These are phyloP conservation scores for Artemisia argyi DNA, from an alignment of 129 eudicot species.

Conservation along the genomic window DNA sequence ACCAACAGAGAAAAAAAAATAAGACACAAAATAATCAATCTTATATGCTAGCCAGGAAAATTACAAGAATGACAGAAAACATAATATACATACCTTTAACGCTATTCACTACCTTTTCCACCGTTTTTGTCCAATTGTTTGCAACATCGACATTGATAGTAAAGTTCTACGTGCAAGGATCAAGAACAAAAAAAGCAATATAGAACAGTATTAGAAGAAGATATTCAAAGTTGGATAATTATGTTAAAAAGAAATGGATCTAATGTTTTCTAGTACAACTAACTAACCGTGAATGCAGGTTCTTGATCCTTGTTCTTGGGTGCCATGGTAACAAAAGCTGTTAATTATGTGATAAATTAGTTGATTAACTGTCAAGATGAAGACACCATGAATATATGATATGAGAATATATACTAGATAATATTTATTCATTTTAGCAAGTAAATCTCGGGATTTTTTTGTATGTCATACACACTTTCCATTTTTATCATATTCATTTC, in stretches of 20 bases:
- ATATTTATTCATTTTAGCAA: too few species aligned
- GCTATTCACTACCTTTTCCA: background rate
- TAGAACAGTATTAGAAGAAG: background rate
- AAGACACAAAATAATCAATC: background rate
- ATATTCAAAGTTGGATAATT: background rate
- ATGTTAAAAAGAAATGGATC: background rate
- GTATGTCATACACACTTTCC: too few species aligned
- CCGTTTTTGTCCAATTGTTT: background rate
- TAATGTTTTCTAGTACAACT: too few species aligned
- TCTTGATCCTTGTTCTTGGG: too few species aligned
- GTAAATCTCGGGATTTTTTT: too few species aligned
- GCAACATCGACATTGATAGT: background rate
- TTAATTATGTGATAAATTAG: too few species aligned
- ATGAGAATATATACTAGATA: too few species aligned
- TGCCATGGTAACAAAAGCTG: too few species aligned
- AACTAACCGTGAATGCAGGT: too few species aligned
- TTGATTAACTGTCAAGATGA: too few species aligned
- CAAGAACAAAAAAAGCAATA: background rate
- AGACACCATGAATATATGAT: too few species aligned
- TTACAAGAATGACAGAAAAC: background rate
- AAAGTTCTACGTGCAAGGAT: background rate
- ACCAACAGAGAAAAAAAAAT: background rate
- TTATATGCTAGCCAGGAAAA: background rate
- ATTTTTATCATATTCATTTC: too few species aligned
- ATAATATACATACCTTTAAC: conserved; percentile 1